A percentile compares a stretch with the other conserved stretches of the same genome.
Conservation (phyloP, 2,329 filamentous ascomycete species). For the Mycosphaerelloides madeirae region DNA sequence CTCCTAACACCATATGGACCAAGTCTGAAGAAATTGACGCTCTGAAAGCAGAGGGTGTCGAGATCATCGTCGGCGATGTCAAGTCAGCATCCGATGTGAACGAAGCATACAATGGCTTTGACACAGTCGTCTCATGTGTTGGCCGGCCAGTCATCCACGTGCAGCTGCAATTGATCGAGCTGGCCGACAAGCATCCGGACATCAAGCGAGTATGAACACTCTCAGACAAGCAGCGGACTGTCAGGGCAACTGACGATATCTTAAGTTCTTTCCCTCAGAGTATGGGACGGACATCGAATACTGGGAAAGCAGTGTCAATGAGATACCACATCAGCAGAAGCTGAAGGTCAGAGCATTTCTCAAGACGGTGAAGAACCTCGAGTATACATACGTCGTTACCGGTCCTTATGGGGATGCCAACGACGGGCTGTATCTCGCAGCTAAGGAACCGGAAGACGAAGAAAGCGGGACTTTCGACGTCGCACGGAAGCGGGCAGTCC, state of each 20-base stretch:
- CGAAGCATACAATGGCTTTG: slow-evolving; percentile 54
- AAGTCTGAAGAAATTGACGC: slow-evolving; percentile 49
- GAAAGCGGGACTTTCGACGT: slow-evolving; percentile 57
- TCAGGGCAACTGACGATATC: not conserved
- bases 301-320: slow-evolving; percentile 49
- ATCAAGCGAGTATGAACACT: slow-evolving; percentile 45
- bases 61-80: slow-evolving; percentile 55
- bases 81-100: slow-evolving; percentile 49
- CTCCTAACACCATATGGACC: slow-evolving; percentile 45
- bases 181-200: slow-evolving; percentile 51
- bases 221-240: no score
- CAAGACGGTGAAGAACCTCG: slow-evolving; percentile 49
- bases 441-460: slow-evolving; percentile 35
- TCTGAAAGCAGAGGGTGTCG: slow-evolving; percentile 45
- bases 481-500: slow-evolving; percentile 51
- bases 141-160: slow-evolving; percentile 58
- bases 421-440: slow-evolving; percentile 48
- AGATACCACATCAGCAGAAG: slow-evolving; percentile 66
- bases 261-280: slow-evolving; percentile 60
- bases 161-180: slow-evolving; percentile 58
- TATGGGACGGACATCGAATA: slow-evolving; percentile 65
- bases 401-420: slow-evolving; percentile 59
- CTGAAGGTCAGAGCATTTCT: slow-evolving; percentile 62
- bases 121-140: slow-evolving; percentile 62
- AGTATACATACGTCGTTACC: slow-evolving; percentile 65